Evolutionary conservation across 768 basidiomycete species (phyloP).

Genomic region (Dioszegia aurantiaca): DNA sequence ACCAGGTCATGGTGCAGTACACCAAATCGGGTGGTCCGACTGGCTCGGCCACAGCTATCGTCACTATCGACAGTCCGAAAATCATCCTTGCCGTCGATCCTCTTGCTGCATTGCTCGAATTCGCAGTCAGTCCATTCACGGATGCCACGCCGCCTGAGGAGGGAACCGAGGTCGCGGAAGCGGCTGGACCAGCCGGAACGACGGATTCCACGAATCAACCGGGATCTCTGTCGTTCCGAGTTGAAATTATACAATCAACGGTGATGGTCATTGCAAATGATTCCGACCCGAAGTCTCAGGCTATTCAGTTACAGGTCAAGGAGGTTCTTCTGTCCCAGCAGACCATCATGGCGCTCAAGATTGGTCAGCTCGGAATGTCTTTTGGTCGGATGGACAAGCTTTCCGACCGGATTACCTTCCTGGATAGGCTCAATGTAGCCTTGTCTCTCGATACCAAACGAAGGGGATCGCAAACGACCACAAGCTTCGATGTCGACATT

Average conservation of each 20-base stretch:
- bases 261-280: constrained; percentile 86
- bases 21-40: constrained; percentile 66
- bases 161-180: constrained; percentile 18
- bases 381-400: constrained; percentile 79
- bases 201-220: constrained; percentile 19
- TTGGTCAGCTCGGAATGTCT: constrained; percentile 87
- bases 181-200: constrained; percentile 23
- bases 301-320: constrained; percentile 77
- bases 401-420: constrained; percentile 79
- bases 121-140: constrained; percentile 66
- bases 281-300: constrained; percentile 70
- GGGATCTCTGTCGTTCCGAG: constrained; percentile 60
- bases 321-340: constrained; percentile 84
- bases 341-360: constrained; percentile 75
- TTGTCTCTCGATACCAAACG: constrained; percentile 78
- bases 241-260: constrained; percentile 87
- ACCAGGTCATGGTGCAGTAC: constrained; percentile 72
- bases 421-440: constrained; percentile 87
- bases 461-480: constrained; percentile 59
- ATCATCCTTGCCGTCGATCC: constrained; percentile 91
- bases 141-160: background rate
- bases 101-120: constrained; percentile 79
- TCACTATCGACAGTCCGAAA: constrained; percentile 87
- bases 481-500: constrained; percentile 74
- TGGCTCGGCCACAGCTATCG: constrained; percentile 66